Evolutionary conservation across 441 rosid species (phyloP), one percentile per base, ranked within the genome.

Genomic region (Hypseocharis bilobata): DNA sequence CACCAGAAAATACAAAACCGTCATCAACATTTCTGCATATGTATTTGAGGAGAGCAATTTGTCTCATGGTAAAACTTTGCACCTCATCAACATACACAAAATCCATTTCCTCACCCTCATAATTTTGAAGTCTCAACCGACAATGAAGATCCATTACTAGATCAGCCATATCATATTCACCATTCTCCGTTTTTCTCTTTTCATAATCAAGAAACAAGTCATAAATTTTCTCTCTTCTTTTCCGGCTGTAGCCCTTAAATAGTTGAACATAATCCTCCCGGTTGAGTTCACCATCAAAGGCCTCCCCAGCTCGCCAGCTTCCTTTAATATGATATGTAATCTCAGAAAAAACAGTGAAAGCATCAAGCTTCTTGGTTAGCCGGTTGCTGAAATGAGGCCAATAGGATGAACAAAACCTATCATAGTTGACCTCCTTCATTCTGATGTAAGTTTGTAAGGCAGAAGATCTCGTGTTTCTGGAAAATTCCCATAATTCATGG

Each of bases 11-110:
- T 29, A 83, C 80, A 42, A 81, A 84, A 13, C 89, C 87, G n/a
- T 80, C 78, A 2, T 51, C 65, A 16, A 80, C 78, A 70, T 84
- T 86, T 25, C 29, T 64, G 64, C 84, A 75, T 0, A 81, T 19
- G 38, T 83, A 66, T 16, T 83, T 81, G 71, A 84, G 82, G 7
- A 83, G 71, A 42, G 85, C 78, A 65, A 83, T 74, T 62, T 83
- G 89, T 44, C 82, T 76, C 79, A 76, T 83, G 4, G 86, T 81
- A 4, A 85, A 78, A 81, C 84, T 86, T 69, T 85, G 91, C 52
- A 84, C 86, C 69, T 85, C 86, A 70, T 84, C 88, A 3, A 84
- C 72, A 61, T 84, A 85, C 28, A 84, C 85, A 71, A 77, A 86
- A 57, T 84, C 73, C 72, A 86, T 65, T 0, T 27, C 7, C 0